Evolutionary conservation across 345 rosid genomes (phyloP).

Genomic region (Sonneratia alba): DNA sequence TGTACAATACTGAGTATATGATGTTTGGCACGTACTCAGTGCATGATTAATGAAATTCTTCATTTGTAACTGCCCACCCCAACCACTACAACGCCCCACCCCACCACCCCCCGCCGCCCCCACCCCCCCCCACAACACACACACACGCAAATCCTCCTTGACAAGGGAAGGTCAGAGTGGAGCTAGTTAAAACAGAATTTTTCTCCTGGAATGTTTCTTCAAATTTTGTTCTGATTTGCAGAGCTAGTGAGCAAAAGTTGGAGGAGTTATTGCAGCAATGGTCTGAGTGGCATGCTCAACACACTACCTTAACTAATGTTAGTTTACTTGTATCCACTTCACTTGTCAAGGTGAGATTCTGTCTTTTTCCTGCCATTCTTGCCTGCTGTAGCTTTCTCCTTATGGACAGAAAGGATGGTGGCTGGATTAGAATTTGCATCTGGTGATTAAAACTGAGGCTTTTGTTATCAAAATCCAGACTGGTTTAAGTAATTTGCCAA

Average conservation of each 20-base stretch:
- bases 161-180: constrained; percentile 20
- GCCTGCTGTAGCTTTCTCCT: not conserved
- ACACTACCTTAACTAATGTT: constrained; percentile 25
- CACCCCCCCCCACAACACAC: too few species aligned
- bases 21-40: too few species aligned
- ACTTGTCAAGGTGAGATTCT: not conserved
- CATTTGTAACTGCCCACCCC: too few species aligned
- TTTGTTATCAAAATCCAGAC: not conserved
- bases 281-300: constrained; percentile 88
- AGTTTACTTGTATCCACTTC: not conserved
- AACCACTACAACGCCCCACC: too few species aligned
- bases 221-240: constrained; percentile 20
- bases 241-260: constrained; percentile 79
- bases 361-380: not conserved
- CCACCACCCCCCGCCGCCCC: too few species aligned
- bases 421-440: too few species aligned
- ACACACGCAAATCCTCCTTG: too few species aligned
- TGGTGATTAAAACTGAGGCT: too few species aligned
- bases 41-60: too few species aligned
- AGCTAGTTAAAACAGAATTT: constrained; percentile 1
- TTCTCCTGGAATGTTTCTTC: not conserved
- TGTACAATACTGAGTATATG: too few species aligned
- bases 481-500: not conserved
- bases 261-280: constrained; percentile 74
- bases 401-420: not conserved